Conservation (phyloP, 768 basidiomycete genomes). For the Epithele typhae region DNA sequence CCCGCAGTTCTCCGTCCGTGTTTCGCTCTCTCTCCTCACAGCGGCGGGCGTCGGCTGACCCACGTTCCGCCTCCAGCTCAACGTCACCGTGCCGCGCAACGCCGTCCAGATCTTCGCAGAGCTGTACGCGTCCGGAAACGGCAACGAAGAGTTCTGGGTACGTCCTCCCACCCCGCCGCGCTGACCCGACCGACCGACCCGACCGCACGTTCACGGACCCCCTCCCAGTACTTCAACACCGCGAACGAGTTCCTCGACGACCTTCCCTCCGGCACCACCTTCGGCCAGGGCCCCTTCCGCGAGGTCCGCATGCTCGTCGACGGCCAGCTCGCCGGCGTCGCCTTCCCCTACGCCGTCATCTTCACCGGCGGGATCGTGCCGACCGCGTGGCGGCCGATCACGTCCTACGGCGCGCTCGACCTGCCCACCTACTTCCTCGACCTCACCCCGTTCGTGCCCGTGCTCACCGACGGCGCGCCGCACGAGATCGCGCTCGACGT, state of each 20-base stretch:
- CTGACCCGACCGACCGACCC: too few species aligned
- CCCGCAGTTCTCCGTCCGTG: slow-evolving; percentile 62
- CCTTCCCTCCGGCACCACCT: slow-evolving; percentile 48
- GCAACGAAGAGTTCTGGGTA: slow-evolving; percentile 77
- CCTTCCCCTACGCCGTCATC: slow-evolving; percentile 52
- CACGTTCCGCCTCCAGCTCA: slow-evolving; percentile 37
- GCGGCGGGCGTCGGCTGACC: too few species aligned
- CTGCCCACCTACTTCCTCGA: slow-evolving; percentile 77
- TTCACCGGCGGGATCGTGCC: slow-evolving; percentile 77
- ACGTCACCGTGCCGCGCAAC: slow-evolving; percentile 67
- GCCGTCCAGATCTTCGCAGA: slow-evolving; percentile 66
- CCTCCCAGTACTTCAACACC: slow-evolving; percentile 58
- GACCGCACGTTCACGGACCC: too few species aligned
- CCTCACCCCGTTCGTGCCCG: slow-evolving; percentile 70
- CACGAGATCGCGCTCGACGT: slow-evolving; percentile 75
- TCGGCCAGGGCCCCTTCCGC: slow-evolving; percentile 52
- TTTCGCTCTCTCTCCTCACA: background rate
- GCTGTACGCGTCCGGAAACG: slow-evolving; percentile 64
- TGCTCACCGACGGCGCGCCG: slow-evolving; percentile 61
- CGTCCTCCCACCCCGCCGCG: slow-evolving; percentile 5
- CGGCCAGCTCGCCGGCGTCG: slow-evolving; percentile 48
- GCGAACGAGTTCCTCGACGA: slow-evolving; percentile 53
- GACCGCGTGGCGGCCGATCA: slow-evolving; percentile 72
- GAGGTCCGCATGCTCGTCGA: slow-evolving; percentile 61
- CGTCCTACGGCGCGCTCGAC: slow-evolving; percentile 73